These are phyloP conservation scores for Stagonosporopsis rhizophila DNA, from an alignment of 2,329 filamentous ascomycete species.

Conservation along the genomic window DNA sequence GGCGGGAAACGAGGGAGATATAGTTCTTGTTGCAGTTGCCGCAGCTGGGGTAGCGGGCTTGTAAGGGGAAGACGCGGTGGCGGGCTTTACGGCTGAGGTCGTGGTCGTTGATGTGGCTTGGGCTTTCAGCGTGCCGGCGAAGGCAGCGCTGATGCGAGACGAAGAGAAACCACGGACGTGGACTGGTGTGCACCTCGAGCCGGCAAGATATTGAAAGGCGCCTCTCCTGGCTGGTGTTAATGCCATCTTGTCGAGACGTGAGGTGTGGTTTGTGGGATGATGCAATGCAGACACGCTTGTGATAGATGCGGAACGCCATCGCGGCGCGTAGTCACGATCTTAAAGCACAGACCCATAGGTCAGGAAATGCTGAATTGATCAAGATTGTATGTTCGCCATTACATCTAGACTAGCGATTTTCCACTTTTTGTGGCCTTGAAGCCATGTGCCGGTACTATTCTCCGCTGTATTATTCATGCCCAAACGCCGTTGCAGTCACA, in stretches of 20 bases:
- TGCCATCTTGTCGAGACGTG: slow-evolving; percentile 27
- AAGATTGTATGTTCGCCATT: neutral
- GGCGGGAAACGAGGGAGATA: slow-evolving; percentile 35
- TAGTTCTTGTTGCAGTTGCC: slow-evolving; percentile 34
- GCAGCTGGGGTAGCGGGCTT: slow-evolving; percentile 15
- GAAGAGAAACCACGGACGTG: slow-evolving; percentile 36
- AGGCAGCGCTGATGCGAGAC: slow-evolving; percentile 33
- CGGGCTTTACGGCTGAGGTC: slow-evolving; percentile 25
- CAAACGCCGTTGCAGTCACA: slow-evolving; percentile 22
- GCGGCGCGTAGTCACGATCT: slow-evolving; percentile 16
- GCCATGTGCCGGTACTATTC: slow-evolving; percentile 1
- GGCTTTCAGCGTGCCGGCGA: slow-evolving; percentile 30
- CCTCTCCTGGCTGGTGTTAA: slow-evolving; percentile 27
- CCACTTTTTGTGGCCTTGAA: slow-evolving; percentile 7
- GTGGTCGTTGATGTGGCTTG: slow-evolving; percentile 22
- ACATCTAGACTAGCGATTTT: slow-evolving; percentile 4
- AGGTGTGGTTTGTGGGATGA: neutral
- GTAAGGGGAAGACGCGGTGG: slow-evolving; percentile 17
- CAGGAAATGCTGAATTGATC: too few relatives aligned
- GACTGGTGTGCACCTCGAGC: slow-evolving; percentile 23
- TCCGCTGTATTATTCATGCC: slow-evolving; percentile 3
- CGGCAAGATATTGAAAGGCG: slow-evolving; percentile 28
- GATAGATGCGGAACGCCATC: slow-evolving; percentile 8
- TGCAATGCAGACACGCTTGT: slow-evolving; percentile 8
- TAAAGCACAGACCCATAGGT: slow-evolving; percentile 5